These are phyloP conservation scores for Phialophora tarda DNA, from an alignment of 2,329 filamentous ascomycete genomes.

Conservation along the genomic window DNA sequence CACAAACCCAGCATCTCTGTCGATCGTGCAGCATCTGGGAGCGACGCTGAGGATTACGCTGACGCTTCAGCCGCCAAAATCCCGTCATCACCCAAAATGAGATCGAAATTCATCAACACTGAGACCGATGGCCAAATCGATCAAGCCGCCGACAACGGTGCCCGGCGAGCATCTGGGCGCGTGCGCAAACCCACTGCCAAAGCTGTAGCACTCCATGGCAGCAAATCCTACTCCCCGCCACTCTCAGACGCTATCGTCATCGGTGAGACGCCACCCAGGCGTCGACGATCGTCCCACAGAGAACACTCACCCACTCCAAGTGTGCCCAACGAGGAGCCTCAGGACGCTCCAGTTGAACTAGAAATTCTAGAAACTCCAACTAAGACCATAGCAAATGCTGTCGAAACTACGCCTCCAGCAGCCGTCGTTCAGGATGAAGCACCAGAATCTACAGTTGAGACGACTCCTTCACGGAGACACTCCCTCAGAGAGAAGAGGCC, in stretches of 20 bases:
- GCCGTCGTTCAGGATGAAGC: not conserved
- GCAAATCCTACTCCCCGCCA: constrained; percentile 23
- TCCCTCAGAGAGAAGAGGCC: constrained; percentile 34
- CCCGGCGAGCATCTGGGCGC: constrained; percentile 29
- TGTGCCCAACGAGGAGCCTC: not conserved
- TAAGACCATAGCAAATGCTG: not conserved
- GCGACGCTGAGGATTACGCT: constrained; percentile 30
- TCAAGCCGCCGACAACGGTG: not conserved
- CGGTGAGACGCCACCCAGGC: constrained; percentile 7
- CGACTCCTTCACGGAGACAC: constrained; percentile 18
- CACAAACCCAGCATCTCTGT: constrained; percentile 16
- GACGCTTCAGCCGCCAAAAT: constrained; percentile 19
- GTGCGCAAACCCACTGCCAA: constrained; percentile 34
- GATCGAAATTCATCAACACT: constrained; percentile 13
- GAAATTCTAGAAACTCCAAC: constrained; percentile 16
- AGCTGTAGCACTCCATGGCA: constrained; percentile 29
- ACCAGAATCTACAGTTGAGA: not conserved
- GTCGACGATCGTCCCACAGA: constrained; percentile 4
- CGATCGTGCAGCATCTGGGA: constrained; percentile 21
- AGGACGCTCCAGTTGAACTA: constrained; percentile 8
- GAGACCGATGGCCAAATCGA: not conserved
- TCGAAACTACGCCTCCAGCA: not conserved
- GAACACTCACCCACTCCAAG: constrained; percentile 10
- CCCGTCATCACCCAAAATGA: constrained; percentile 28
- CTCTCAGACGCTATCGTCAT: constrained; percentile 30